phyloP scores from a whole-genome alignment of 805 yeast genomes.

The Cyberlindnera nakhonratchasimensis region DNA sequence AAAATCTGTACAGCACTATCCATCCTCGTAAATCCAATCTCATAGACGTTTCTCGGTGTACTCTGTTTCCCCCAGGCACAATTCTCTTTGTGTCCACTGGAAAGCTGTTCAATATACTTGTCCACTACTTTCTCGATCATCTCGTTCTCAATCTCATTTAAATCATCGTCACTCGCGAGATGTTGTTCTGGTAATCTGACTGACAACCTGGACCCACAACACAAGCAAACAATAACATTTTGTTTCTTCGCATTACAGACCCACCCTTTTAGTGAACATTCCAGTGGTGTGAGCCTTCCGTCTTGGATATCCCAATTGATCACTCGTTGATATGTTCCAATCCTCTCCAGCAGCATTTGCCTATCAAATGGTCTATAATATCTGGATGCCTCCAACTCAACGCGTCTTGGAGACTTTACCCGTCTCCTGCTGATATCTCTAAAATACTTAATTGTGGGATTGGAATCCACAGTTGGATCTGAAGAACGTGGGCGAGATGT shows the following conservation, averaged over 20 bases:
- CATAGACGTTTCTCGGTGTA: conserved; percentile 20
- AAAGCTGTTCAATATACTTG: conserved; percentile 15
- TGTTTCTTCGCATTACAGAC: conserved; percentile 29
- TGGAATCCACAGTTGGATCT: conserved; percentile 1
- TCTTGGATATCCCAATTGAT: conserved; percentile 44
- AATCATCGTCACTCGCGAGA: conserved; percentile 11
- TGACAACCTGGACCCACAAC: conserved; percentile 32
- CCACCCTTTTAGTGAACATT: conserved; percentile 54
- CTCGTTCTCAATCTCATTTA: conserved; percentile 4
- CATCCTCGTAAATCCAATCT: conserved; percentile 10
- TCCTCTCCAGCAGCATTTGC: conserved; percentile 35
- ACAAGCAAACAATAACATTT: conserved; percentile 33
- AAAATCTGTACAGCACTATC: conserved; percentile 10
- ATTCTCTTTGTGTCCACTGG: conserved; percentile 17
- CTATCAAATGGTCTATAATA: conserved; percentile 34
- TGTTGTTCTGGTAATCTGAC: conserved; percentile 26
- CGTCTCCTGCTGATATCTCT: conserved; percentile 9
- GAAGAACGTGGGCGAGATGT: neutral
- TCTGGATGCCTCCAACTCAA: neutral
- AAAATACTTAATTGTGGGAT: conserved; percentile 14
- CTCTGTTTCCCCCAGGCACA: conserved; percentile 26
- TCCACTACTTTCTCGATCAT: conserved; percentile 11
- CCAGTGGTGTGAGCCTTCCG: conserved; percentile 39
- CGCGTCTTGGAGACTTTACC: neutral
- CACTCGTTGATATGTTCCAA: conserved; percentile 39